Percentiles rank a stretch among this genome's conserved stretches.
These are phyloP conservation scores for Apodospora peruviana DNA, from an alignment of 495 filamentous ascomycete genomes.

Conservation along the genomic window DNA sequence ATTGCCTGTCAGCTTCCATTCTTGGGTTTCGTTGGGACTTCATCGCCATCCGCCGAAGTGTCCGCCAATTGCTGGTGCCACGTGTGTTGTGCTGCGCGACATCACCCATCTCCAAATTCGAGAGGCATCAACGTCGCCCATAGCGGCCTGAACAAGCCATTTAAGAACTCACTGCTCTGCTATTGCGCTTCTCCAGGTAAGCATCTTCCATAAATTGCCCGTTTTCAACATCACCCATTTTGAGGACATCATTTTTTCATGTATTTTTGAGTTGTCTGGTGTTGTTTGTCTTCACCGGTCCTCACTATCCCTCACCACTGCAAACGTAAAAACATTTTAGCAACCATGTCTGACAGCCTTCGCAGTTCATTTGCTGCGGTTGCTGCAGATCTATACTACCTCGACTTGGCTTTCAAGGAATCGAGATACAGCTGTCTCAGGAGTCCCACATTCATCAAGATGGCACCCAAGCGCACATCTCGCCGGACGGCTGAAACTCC, in stretches of 20 bases:
- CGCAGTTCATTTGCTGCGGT: background rate
- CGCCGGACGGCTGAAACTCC: conserved; percentile 3
- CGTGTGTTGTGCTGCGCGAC: background rate
- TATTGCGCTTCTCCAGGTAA: too few relatives aligned
- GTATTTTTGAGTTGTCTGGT: background rate
- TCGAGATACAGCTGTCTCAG: background rate
- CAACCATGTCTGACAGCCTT: background rate
- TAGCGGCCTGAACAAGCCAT: background rate
- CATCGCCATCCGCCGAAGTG: background rate
- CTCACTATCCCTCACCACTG: background rate
- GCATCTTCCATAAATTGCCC: too few relatives aligned
- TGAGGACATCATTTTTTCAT: background rate
- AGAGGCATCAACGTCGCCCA: background rate
- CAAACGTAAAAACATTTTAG: too few relatives aligned
- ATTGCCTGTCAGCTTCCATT: background rate
- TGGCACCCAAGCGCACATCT: conserved; percentile 16
- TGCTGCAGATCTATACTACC: background rate
- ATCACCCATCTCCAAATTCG: background rate
- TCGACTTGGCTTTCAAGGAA: background rate
- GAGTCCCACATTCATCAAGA: conserved; percentile 1
- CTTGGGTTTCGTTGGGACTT: background rate
- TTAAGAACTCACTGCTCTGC: background rate
- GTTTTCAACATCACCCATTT: too few relatives aligned
- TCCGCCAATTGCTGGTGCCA: background rate
- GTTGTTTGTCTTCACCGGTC: background rate